Evolutionary conservation across 352 stramenopile species (phyloP).

Genomic region (Aphanomyces invadans): DNA sequence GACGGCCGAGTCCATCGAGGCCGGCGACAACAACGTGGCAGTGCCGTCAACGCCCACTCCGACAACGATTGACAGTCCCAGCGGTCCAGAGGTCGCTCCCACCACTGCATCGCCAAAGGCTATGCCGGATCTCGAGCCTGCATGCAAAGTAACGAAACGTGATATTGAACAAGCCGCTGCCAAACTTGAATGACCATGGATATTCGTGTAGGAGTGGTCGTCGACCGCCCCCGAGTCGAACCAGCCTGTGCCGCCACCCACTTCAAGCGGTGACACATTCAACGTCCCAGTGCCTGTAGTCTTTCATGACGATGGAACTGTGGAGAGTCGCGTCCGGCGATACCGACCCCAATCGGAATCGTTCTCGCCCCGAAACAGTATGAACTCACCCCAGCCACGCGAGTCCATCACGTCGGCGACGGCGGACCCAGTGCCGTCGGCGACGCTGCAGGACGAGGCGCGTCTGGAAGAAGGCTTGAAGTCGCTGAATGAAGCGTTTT

Average conservation of each 20-base stretch:
- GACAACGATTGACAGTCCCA: background rate
- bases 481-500: constrained; percentile 23
- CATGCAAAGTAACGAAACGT: too few relatives aligned
- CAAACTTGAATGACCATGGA: too few relatives aligned
- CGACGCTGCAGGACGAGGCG: constrained; percentile 20
- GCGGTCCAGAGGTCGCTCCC: too few relatives aligned
- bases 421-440: background rate
- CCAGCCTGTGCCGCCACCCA: too few relatives aligned
- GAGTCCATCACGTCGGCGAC: background rate
- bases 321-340: background rate
- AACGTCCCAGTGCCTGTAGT: constrained; percentile 22
- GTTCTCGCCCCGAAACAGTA: background rate
- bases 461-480: constrained; percentile 20
- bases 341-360: background rate
- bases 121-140: too few relatives aligned
- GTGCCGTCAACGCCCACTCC: background rate
- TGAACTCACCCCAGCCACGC: background rate
- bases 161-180: too few relatives aligned
- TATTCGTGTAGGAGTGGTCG: too few relatives aligned
- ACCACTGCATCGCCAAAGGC: too few relatives aligned
- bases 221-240: too few relatives aligned
- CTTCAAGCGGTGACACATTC: constrained; percentile 23
- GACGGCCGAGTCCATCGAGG: constrained; percentile 23
- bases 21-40: constrained; percentile 12
- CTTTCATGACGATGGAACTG: constrained; percentile 18